Base-by-base conservation (phyloP, 78 protist species). In the Speleostelium caveatum region DNA sequence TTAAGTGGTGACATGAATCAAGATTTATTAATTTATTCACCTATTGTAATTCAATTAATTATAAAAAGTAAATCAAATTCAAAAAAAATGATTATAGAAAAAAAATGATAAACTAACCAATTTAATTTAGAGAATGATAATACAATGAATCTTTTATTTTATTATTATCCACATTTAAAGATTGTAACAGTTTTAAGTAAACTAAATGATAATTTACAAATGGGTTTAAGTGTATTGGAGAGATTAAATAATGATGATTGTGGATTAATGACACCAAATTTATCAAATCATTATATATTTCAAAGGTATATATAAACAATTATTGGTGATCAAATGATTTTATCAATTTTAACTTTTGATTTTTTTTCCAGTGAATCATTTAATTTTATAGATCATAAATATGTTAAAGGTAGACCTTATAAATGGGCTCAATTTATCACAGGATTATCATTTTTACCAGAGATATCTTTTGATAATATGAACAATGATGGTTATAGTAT, bases 401-500 rank as follows among this genome's bases (percentile, higher is more conserved):
- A n/a, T n/a, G n/a, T 83, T 35, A 28, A 30, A 3, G 91, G 91
- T 17, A 83, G 73, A 83, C 91, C 91, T 19, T 83, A 35, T 17
- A 83, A 60, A 59, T 83, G 91, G 91, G 80, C 68, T 42, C 91
- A 83, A 41, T 69, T 36, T 83, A 83, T 83, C 6, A 41, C 79
- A 5, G 91, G 91, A 39, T 59, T 83, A 60, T 60, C 79, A 59
- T 83, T 59, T 53, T 24, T 83, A 58, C 91, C 91, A 8, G 91
- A 83, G 24, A 69, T 69, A 8, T 39, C 59, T 19, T 1, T 51
- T 0, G 77, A 69, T 1, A 55, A 67, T 12, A 28, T 69, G 28
- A 69, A 69, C 17, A 59, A 67, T 35, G 33, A 45, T 10, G 28
- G 21, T n/a, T 79, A 33, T 39, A 75, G 67, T 14, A 4, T 79